A percentile compares a stretch with the other conserved stretches of the same genome.
Evolutionary conservation across 176 grass and related monocot genomes (phyloP).

Genomic region (Rhipidocladum racemiflorum): DNA sequence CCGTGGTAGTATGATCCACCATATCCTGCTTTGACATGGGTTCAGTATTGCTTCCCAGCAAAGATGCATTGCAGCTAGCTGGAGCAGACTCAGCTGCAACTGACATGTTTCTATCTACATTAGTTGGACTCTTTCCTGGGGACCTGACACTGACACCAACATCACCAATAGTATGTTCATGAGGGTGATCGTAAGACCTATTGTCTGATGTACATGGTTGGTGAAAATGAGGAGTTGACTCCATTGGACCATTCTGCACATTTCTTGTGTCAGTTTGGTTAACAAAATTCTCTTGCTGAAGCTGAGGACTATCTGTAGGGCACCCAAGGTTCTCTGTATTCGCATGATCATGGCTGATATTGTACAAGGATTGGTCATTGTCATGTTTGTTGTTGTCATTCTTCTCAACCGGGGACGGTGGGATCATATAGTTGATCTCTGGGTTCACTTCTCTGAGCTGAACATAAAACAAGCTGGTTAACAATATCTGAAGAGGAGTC

Average conservation of each 20-base stretch:
- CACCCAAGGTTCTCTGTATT: conserved; percentile 17
- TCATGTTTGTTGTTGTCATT: not conserved
- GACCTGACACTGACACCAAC: conserved; percentile 2
- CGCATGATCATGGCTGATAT: conserved; percentile 1
- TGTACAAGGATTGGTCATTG: conserved; percentile 17
- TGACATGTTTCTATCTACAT: conserved; percentile 17
- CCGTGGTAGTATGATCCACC: conserved; percentile 5
- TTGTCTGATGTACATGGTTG: not conserved
- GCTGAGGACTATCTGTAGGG: conserved; percentile 10
- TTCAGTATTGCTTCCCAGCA: conserved; percentile 7
- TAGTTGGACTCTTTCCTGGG: conserved; percentile 8
- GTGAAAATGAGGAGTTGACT: not conserved
- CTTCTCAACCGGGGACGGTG: conserved; percentile 14
- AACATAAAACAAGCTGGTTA: conserved; percentile 20
- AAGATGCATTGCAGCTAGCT: conserved; percentile 11
- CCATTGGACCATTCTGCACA: conserved; percentile 2
- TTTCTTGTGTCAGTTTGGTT: conserved; percentile 10
- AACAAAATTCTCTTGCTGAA: conserved; percentile 24
- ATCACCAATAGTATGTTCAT: conserved; percentile 6
- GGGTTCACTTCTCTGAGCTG: conserved; percentile 36
- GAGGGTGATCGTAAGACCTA: not conserved
- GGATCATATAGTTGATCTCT: not conserved
- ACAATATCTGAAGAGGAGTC: not conserved
- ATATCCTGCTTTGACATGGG: not conserved
- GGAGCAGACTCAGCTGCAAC: conserved; percentile 11